Percentiles rank a stretch among this genome's conserved stretches.
Conservation (phyloP, 2,329 filamentous ascomycete genomes). For the Trichocomaceae sp. region DNA sequence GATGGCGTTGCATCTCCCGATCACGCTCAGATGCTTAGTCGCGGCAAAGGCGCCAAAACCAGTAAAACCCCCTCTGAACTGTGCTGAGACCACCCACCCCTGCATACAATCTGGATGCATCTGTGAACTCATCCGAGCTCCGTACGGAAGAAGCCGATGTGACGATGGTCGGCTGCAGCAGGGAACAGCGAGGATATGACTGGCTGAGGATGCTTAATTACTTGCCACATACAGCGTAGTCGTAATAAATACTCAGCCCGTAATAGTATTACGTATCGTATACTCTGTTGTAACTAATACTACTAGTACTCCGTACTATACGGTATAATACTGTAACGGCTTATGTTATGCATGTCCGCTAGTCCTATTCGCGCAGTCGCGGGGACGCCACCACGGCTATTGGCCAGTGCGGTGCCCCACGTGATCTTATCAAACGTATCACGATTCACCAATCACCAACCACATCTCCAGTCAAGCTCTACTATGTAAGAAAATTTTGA, state of each 20-base stretch:
- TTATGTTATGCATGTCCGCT: background rate
- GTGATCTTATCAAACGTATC: background rate
- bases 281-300: too few relatives aligned
- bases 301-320: too few relatives aligned
- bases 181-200: too few relatives aligned
- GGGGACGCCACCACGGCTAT: background rate
- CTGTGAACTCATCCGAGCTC: background rate
- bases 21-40: background rate
- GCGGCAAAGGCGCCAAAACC: background rate
- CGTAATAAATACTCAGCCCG: background rate
- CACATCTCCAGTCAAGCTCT: too few relatives aligned
- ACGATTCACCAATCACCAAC: too few relatives aligned
- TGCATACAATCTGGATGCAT: background rate
- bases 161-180: too few relatives aligned
- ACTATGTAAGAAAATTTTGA: too few relatives aligned
- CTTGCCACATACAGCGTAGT: background rate
- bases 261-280: background rate
- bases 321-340: too few relatives aligned
- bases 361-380: background rate
- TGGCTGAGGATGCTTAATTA: background rate
- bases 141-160: background rate
- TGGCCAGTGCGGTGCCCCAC: background rate
- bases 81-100: background rate
- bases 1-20: background rate
- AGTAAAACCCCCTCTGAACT: background rate